These are phyloP conservation scores for Pythium aquatile DNA, from an alignment of 352 stramenopile genomes.

Conservation along the genomic window DNA sequence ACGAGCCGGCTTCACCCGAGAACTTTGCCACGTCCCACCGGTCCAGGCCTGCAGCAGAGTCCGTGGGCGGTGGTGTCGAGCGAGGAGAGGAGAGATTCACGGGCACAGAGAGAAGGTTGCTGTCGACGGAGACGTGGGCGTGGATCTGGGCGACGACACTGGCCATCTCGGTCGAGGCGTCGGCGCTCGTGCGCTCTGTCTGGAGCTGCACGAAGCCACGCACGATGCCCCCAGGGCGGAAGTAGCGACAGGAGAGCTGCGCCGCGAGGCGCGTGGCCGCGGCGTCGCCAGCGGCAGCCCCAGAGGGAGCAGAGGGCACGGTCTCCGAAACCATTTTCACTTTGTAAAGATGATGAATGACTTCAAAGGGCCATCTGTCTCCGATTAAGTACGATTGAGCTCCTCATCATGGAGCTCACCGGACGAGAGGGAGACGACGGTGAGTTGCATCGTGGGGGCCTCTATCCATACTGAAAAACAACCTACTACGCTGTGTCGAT, in stretches of 20 bases:
- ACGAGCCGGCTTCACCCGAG: conserved; percentile 53
- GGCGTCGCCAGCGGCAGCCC: conserved; percentile 1
- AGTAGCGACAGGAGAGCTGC: conserved; percentile 48
- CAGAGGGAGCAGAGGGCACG: neutral
- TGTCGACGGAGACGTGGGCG: conserved; percentile 83
- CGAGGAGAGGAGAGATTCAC: conserved; percentile 87
- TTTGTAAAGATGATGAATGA: neutral
- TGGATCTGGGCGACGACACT: conserved; percentile 60
- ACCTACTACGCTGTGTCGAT: no score
- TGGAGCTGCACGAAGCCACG: conserved; percentile 51
- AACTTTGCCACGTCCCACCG: conserved; percentile 47
- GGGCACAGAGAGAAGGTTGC: conserved; percentile 92
- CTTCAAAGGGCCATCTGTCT: neutral
- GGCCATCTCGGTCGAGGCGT: conserved; percentile 41
- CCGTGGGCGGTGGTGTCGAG: neutral
- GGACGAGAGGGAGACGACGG: neutral
- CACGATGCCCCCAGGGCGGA: conserved; percentile 50
- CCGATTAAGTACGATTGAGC: conserved; percentile 6
- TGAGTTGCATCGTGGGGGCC: no score
- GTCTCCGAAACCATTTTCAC: neutral
- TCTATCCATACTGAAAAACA: no score
- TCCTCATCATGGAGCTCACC: neutral
- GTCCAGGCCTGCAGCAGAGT: conserved; percentile 14
- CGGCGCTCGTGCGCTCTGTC: conserved; percentile 28
- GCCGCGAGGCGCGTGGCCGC: conserved; percentile 28